Evolutionary conservation across 1,139 yeast species (phyloP).

Genomic region (Zygosaccharomyces sapae): DNA sequence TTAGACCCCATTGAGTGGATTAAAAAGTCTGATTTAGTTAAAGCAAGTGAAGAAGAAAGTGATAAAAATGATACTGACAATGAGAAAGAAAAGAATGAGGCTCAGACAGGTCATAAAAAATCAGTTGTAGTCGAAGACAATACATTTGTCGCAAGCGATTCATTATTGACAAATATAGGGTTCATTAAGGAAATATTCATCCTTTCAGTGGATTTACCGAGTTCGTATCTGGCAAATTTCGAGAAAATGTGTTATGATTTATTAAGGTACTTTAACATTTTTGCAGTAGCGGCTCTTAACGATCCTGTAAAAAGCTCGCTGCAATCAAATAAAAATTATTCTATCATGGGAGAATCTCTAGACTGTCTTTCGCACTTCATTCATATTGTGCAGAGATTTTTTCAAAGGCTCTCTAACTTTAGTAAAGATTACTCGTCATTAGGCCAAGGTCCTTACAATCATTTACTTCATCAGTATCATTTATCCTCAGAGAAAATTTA

Average conservation of each 20-base stretch:
- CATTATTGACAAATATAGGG: conserved; percentile 33
- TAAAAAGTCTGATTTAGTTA: conserved; percentile 37
- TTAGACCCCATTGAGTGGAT: conserved; percentile 53
- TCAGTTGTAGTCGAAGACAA: conserved; percentile 42
- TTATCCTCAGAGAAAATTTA: conserved; percentile 30
- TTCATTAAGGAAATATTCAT: conserved; percentile 34
- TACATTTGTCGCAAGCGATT: conserved; percentile 41
- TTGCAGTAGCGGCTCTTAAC: conserved; percentile 33
- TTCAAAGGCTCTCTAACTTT: conserved; percentile 25
- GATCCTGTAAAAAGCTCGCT: conserved; percentile 23
- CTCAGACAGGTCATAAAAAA: conserved; percentile 36
- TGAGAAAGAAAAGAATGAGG: conserved; percentile 8
- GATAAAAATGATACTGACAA: not conserved
- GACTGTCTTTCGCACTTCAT: conserved; percentile 39
- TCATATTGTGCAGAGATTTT: conserved; percentile 31
- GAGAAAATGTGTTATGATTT: conserved; percentile 35
- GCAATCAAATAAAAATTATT: conserved; percentile 37
- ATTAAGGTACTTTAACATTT: conserved; percentile 33
- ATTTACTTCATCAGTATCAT: conserved; percentile 25
- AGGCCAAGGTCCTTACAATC: conserved; percentile 24
- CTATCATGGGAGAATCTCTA: conserved; percentile 41
- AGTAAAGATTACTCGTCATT: conserved; percentile 26
- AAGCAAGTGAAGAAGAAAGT: conserved; percentile 12
- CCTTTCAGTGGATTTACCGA: conserved; percentile 33
- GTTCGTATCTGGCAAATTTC: conserved; percentile 28